Base-by-base conservation (phyloP, 2,329 filamentous ascomycete genomes). In the Chalaropsis thielavioides region DNA sequence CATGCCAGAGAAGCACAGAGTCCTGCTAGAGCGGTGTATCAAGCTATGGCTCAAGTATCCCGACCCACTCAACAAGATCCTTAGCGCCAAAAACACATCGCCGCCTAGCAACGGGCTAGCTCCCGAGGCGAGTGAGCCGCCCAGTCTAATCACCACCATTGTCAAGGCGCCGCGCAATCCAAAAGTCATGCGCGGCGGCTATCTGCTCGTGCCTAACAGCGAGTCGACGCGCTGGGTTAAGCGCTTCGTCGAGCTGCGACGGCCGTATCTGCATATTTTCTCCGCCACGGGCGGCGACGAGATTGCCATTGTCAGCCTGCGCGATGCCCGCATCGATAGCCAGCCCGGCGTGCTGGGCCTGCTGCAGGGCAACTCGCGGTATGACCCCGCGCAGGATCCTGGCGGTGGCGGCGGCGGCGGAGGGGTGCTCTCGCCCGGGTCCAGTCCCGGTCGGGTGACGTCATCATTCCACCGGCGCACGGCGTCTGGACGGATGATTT, bases 191-290 rank as follows among this genome's bases (percentile, higher is more conserved):
- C 96, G 95, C 76, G 86, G 89, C 17, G 92, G 92, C 17, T 95
- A 94, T 74, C 82, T 99, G 17, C 80, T 97, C 54, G 89, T 89
- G 2, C 91, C 91, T 0, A 91, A 91, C 71, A 86, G 85, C 64
- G 87, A 89, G 64, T 89, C 86, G 43, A 88, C 86, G 24, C 84
- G 88, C 68, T 99, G 94, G 94, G 83, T 94, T 35, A 90, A 92
- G 70, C 86, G 92, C 51, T 97, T 95, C 72, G 90, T 96, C 61
- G 94, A 99, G 75, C 82, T 99, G 35, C 84, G 94, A 40, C 83
- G 88, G 63, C 94, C 94, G 0, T 99, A 97, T 73, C 80, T 99
- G 63, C 91, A 97, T 74, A 83, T 99, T 43, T 90, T 97, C 75
- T 88, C 84, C 27, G 86, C 88, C 0, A 84, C 86, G 0, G 89